Evolutionary conservation across 2,329 filamentous ascomycete genomes (phyloP), one percentile per base, ranked within the genome.

Genomic region (Claviceps sorghi): DNA sequence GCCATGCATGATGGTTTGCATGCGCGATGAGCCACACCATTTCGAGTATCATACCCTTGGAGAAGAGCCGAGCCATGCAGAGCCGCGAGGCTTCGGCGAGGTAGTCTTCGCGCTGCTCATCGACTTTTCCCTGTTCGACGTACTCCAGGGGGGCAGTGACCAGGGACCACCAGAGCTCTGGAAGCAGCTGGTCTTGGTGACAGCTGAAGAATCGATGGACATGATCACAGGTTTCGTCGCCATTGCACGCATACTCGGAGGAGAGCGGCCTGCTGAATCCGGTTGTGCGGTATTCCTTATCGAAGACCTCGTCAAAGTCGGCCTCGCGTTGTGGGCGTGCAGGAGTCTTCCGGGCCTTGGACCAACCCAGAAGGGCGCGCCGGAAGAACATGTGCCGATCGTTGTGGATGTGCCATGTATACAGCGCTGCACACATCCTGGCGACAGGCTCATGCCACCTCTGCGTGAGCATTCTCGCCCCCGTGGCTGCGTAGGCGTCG

Each of bases 391-490:
- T 55, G n/a, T 65, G 62, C 4, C 62, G 55, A 51, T 65, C 63
- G 29, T 65, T 65, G 9, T 63, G 60, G 2, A 65, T 64, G 45
- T 65, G 62, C 62, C 62, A 65, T 13, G 61, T 61, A 40, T 65
- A 65, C 9, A 65, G 50, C 2, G 60, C 60, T 10, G 62, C 58
- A 40, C 61, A 63, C 63, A 65, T 64, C 42, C 60, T 58, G 22
- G 62, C 63, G 6, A 61, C 60, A 13, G 62, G 62, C 44, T 65
- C 63, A n/a, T 62, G 58, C 63, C 62, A 65, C 34, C 62, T 55
- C 49, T 63, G 53, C 2, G 62, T 65, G 32, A 65, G 53, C 57
- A 62, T 63, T 38, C 62, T 60, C 30, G 60, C 62, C 8, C 62
- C 58, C 1, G 49, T 53, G 7, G 55, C 54, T 26, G 58, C 54